phyloP scores from a whole-genome alignment of 2,329 filamentous ascomycete species.

The Colletotrichum sp. region DNA sequence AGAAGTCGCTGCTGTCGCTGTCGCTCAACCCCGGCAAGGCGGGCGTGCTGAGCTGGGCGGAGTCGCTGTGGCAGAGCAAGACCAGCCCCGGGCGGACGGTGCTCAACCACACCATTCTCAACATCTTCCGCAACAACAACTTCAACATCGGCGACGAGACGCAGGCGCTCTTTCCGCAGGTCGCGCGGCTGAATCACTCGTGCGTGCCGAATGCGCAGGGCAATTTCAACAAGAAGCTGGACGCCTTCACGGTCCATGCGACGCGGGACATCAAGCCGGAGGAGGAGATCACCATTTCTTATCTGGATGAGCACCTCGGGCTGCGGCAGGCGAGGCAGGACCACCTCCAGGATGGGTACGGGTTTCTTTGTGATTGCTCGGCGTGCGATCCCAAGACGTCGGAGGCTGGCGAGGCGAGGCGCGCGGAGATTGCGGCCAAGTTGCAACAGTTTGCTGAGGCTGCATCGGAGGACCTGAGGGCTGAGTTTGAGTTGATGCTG shows the following conservation, averaged over 20 bases:
- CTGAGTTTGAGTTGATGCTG: slow-evolving; percentile 2
- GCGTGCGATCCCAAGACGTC: background rate
- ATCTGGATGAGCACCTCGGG: slow-evolving; percentile 12
- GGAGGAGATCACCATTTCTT: slow-evolving; percentile 19
- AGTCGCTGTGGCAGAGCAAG: slow-evolving; percentile 16
- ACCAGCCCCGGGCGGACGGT: background rate
- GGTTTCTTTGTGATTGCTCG: slow-evolving; percentile 2
- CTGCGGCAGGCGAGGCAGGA: background rate
- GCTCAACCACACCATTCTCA: slow-evolving; percentile 16
- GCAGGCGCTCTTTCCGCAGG: slow-evolving; percentile 5
- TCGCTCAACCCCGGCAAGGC: slow-evolving; percentile 6
- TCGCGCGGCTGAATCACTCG: slow-evolving; percentile 16
- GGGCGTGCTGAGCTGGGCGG: slow-evolving; percentile 6
- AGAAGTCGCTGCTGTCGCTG: background rate
- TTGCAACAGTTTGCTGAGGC: background rate
- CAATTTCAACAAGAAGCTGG: slow-evolving; percentile 4
- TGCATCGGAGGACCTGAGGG: background rate
- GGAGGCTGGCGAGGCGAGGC: background rate
- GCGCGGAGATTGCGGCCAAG: background rate
- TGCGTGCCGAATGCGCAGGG: slow-evolving; percentile 18
- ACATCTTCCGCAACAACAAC: slow-evolving; percentile 21
- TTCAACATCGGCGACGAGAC: slow-evolving; percentile 6
- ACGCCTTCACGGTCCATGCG: slow-evolving; percentile 9
- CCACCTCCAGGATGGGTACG: background rate
- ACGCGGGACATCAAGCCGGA: background rate